phyloP scores from a whole-genome alignment of 345 rosid species.

The Syzygium aqueum region DNA sequence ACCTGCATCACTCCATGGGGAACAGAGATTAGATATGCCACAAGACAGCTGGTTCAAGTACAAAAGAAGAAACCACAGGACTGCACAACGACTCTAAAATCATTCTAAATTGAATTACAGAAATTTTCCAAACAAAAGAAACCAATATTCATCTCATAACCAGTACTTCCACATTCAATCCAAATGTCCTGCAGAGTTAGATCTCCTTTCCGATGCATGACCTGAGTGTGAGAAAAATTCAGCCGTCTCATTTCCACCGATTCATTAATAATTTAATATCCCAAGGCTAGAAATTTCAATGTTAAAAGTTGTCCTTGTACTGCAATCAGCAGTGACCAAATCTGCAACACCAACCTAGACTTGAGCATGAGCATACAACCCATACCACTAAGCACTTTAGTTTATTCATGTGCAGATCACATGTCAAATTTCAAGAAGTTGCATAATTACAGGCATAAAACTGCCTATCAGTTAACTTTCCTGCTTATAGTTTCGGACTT shows the following conservation, averaged over 20 bases:
- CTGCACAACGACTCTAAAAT: neutral
- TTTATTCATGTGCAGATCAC: neutral
- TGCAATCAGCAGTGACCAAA: neutral
- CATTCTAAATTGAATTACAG: neutral
- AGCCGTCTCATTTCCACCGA: neutral
- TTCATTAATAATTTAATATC: neutral
- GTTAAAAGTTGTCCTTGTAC: neutral
- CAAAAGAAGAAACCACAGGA: neutral
- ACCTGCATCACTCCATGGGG: constrained; percentile 43
- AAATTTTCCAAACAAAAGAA: neutral
- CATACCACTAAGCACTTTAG: neutral
- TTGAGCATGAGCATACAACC: neutral
- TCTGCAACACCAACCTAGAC: neutral
- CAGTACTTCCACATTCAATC: neutral
- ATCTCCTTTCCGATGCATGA: neutral
- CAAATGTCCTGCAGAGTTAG: neutral
- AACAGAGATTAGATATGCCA: neutral
- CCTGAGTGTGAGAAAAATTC: neutral
- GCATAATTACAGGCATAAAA: neutral
- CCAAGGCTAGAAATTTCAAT: neutral
- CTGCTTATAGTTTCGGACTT: neutral
- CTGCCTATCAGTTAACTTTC: neutral
- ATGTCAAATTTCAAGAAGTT: neutral
- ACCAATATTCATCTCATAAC: neutral
- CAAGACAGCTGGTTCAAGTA: neutral